phyloP scores from a whole-genome alignment of 2,329 filamentous ascomycete species.

The Aspergillus ochraceoroseus region DNA sequence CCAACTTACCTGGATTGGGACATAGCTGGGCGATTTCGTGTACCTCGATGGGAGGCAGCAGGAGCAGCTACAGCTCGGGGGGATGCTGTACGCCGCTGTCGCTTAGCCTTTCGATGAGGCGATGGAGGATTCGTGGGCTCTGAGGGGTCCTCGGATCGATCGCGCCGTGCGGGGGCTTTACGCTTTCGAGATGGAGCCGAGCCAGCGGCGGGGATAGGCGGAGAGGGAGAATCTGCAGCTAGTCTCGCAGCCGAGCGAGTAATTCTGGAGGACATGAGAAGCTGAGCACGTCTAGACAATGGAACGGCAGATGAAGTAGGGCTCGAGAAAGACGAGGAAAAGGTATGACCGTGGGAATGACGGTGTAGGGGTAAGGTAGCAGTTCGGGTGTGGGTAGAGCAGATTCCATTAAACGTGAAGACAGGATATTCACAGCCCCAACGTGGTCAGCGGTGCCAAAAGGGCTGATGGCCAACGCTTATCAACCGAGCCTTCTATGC shows the following conservation, averaged over 20 bases:
- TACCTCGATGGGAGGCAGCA: slow-evolving; percentile 42
- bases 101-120: slow-evolving; percentile 60
- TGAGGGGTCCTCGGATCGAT: slow-evolving; percentile 39
- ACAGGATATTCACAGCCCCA: background rate
- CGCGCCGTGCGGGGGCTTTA: slow-evolving; percentile 58
- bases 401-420: background rate
- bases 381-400: background rate
- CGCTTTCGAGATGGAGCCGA: slow-evolving; percentile 63
- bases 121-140: slow-evolving; percentile 31
- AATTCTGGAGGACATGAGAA: slow-evolving; percentile 94
- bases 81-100: slow-evolving; percentile 60
- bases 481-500: slow-evolving; percentile 1
- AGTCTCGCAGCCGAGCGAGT: slow-evolving; percentile 92
- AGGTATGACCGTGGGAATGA: slow-evolving; percentile 1
- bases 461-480: slow-evolving; percentile 1
- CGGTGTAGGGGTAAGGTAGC: background rate
- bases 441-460: background rate
- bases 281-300: slow-evolving; percentile 32
- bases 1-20: slow-evolving; percentile 40
- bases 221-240: slow-evolving; percentile 58
- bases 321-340: slow-evolving; percentile 13
- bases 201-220: slow-evolving; percentile 42
- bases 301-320: slow-evolving; percentile 10
- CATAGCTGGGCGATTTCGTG: slow-evolving; percentile 38
- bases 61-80: slow-evolving; percentile 37